A percentile compares a stretch with the other conserved stretches of the same genome.
Evolutionary conservation across 768 basidiomycete genomes (phyloP).

Genomic region (Termitomyces sp.): DNA sequence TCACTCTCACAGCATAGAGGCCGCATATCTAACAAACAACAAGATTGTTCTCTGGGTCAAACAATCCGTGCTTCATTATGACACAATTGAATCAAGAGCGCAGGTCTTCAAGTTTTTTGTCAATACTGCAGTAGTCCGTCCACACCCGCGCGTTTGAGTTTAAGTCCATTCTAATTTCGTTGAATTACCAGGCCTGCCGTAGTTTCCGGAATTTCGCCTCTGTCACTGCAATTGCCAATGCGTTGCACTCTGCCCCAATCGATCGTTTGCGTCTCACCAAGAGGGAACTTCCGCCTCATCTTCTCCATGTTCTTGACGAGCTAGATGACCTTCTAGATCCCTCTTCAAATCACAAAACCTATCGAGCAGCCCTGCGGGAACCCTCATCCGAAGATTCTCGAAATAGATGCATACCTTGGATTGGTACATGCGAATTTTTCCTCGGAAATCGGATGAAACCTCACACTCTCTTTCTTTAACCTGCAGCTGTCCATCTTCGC

Average conservation of each 20-base stretch:
- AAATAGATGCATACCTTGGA: neutral
- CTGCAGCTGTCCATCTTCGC: neutral
- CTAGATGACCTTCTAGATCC: neutral
- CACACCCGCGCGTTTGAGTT: neutral
- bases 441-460: neutral
- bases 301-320: neutral
- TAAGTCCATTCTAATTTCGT: neutral
- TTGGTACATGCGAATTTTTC: neutral
- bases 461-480: neutral
- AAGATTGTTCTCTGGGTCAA: slow-evolving; percentile 38
- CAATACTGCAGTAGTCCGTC: neutral
- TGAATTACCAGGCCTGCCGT: slow-evolving; percentile 23
- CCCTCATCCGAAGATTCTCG: neutral
- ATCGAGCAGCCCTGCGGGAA: neutral
- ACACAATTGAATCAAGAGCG: slow-evolving; percentile 31
- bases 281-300: slow-evolving; percentile 16
- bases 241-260: slow-evolving; percentile 37
- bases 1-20: slow-evolving; percentile 29
- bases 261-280: slow-evolving; percentile 32
- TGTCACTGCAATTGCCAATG: slow-evolving; percentile 37
- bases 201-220: slow-evolving; percentile 42
- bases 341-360: neutral
- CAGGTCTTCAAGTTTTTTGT: slow-evolving; percentile 28
- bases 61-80: slow-evolving; percentile 36
- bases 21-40: slow-evolving; percentile 31